Conservation (phyloP, 2,329 filamentous ascomycete species). For the Xenoacremonium recifei region DNA sequence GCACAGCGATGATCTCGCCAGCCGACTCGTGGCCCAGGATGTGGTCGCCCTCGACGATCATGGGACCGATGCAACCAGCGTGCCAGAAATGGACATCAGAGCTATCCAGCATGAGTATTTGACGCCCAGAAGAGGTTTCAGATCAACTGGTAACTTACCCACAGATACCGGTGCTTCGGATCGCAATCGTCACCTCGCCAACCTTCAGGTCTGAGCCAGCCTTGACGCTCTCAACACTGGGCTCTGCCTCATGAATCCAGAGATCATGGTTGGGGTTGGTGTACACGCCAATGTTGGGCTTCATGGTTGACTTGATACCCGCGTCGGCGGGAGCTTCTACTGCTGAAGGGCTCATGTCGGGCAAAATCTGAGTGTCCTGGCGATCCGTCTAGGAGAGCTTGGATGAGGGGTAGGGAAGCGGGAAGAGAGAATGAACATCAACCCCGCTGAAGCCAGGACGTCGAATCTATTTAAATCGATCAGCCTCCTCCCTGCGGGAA, state of each 20-base stretch:
- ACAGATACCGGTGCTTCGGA: slow-evolving; percentile 95
- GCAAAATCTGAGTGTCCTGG: slow-evolving; percentile 6
- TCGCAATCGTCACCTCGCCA: slow-evolving; percentile 83
- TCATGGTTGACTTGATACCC: slow-evolving; percentile 38
- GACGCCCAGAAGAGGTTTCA: background rate
- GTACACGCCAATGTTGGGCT: slow-evolving; percentile 93
- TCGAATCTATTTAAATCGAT: slow-evolving; percentile 21
- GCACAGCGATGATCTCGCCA: slow-evolving; percentile 77
- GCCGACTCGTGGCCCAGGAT: slow-evolving; percentile 94
- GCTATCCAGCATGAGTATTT: slow-evolving; percentile 40
- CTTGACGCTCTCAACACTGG: slow-evolving; percentile 71
- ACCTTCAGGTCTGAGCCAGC: slow-evolving; percentile 66
- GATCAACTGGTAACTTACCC: slow-evolving; percentile 54
- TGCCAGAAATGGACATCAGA: slow-evolving; percentile 99
- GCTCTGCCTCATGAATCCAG: slow-evolving; percentile 79
- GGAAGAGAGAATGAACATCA: background rate
- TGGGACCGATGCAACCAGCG: slow-evolving; percentile 89
- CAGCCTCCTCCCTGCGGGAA: slow-evolving; percentile 17
- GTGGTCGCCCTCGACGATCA: slow-evolving; percentile 87
- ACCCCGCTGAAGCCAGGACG: slow-evolving; percentile 13
- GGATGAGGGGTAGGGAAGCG: slow-evolving; percentile 6
- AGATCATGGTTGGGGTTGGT: slow-evolving; percentile 91
- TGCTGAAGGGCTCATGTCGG: slow-evolving; percentile 35
- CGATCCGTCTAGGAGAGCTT: slow-evolving; percentile 8
- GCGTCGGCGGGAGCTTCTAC: slow-evolving; percentile 25